These are phyloP conservation scores for Cercospora zeina DNA, from an alignment of 2,329 filamentous ascomycete genomes.

Conservation along the genomic window DNA sequence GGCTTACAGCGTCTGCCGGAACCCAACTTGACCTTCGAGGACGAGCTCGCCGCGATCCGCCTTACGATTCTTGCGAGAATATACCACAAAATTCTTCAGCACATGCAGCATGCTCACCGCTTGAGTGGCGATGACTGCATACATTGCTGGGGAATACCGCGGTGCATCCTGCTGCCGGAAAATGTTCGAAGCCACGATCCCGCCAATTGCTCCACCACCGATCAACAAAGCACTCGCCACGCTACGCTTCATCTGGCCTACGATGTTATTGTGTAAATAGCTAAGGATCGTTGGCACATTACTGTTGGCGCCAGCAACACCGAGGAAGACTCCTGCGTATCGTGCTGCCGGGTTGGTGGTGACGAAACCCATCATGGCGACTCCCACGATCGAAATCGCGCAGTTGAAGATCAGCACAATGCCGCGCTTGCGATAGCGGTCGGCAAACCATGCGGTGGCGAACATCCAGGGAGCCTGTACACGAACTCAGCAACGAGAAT, in stretches of 20 bases:
- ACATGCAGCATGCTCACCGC: slow-evolving; percentile 28
- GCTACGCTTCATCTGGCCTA: slow-evolving; percentile 82
- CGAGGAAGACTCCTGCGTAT: slow-evolving; percentile 74
- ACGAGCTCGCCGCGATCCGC: slow-evolving; percentile 46
- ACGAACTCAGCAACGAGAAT: background rate
- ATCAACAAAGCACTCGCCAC: slow-evolving; percentile 73
- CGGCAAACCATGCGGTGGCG: slow-evolving; percentile 27
- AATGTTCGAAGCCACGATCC: slow-evolving; percentile 71
- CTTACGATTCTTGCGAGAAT: slow-evolving; percentile 41
- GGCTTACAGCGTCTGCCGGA: slow-evolving; percentile 31
- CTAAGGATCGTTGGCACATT: slow-evolving; percentile 73
- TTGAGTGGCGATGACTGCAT: slow-evolving; percentile 29
- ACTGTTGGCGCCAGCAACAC: slow-evolving; percentile 71
- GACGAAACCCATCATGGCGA: slow-evolving; percentile 25
- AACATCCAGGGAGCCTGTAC: slow-evolving; percentile 36
- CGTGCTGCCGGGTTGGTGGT: slow-evolving; percentile 23
- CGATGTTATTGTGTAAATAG: slow-evolving; percentile 82
- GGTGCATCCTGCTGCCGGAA: slow-evolving; percentile 57
- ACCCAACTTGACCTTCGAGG: slow-evolving; percentile 39
- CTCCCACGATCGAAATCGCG: slow-evolving; percentile 20
- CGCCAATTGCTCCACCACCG: slow-evolving; percentile 72
- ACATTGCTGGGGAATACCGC: slow-evolving; percentile 25
- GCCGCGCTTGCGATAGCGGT: slow-evolving; percentile 30
- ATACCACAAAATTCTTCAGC: slow-evolving; percentile 28
- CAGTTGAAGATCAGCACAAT: slow-evolving; percentile 28